Conservation (phyloP, 208 protist genomes). For the Balamuthia mandrillaris region DNA sequence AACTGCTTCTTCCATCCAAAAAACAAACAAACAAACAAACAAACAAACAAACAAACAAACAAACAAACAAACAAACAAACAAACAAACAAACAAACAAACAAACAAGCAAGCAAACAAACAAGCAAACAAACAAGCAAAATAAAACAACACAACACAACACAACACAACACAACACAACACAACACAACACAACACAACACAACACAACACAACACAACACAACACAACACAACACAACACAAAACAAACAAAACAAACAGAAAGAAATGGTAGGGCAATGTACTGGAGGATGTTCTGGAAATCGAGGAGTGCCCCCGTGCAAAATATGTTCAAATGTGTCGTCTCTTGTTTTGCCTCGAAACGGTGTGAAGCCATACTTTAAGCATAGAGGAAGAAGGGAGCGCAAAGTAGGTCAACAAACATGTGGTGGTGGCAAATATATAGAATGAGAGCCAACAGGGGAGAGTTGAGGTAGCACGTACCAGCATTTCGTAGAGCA, state of each 20-base stretch:
- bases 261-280: neutral
- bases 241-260: neutral
- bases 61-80: too few species aligned
- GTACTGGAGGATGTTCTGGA: slow-evolving; percentile 39
- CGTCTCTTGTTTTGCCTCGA: slow-evolving; percentile 36
- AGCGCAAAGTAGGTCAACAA: neutral
- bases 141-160: too few species aligned
- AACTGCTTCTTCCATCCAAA: too few species aligned
- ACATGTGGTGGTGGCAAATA: neutral
- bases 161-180: too few species aligned
- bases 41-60: too few species aligned
- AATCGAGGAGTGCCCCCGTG: slow-evolving; percentile 41
- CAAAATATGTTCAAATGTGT: slow-evolving; percentile 61
- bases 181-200: too few species aligned
- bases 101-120: too few species aligned
- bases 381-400: neutral
- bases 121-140: too few species aligned
- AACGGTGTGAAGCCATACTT: slow-evolving; percentile 56
- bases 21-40: too few species aligned
- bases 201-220: too few species aligned
- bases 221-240: too few species aligned
- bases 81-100: too few species aligned
- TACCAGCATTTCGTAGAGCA: slow-evolving; percentile 65
- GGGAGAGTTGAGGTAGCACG: neutral
- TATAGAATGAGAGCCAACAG: neutral